Conservation (phyloP, 2,329 filamentous ascomycete species). For the Graphiopsis chlorocephala region DNA sequence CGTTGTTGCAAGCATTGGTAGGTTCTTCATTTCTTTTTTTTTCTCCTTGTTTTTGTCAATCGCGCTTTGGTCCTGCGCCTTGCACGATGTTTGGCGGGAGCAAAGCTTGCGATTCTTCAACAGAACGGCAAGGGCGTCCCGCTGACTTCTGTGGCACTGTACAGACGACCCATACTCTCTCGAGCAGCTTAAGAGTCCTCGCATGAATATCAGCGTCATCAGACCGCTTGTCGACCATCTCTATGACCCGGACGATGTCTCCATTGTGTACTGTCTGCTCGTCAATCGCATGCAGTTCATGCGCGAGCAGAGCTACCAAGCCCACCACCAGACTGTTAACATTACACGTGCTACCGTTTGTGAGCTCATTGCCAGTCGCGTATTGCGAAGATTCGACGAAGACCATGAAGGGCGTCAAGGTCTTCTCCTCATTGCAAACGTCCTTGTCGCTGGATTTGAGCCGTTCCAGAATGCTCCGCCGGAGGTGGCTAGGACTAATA, state of each 20-base stretch:
- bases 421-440: conserved; percentile 70
- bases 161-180: conserved; percentile 64
- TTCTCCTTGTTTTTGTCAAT: not conserved
- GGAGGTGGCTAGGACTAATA: conserved; percentile 60
- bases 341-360: conserved; percentile 74
- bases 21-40: conserved; percentile 7
- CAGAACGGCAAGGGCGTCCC: conserved; percentile 11
- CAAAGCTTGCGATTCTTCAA: conserved; percentile 20
- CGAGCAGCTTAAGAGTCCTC: conserved; percentile 74
- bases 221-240: conserved; percentile 80
- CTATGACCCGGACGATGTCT: conserved; percentile 75
- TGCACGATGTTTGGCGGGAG: not conserved
- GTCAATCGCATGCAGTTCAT: conserved; percentile 80
- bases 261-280: conserved; percentile 78
- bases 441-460: conserved; percentile 79
- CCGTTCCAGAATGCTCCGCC: conserved; percentile 79
- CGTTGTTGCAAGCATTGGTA: conserved; percentile 47
- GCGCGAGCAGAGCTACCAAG: conserved; percentile 70
- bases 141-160: not conserved
- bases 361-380: conserved; percentile 74
- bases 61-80: conserved; percentile 7
- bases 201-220: conserved; percentile 77
- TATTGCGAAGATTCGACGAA: conserved; percentile 75
- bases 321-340: conserved; percentile 78
- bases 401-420: conserved; percentile 69